Base-by-base conservation (phyloP, 1,284 basidiomycete species). In the Marasmius tenuissimus region DNA sequence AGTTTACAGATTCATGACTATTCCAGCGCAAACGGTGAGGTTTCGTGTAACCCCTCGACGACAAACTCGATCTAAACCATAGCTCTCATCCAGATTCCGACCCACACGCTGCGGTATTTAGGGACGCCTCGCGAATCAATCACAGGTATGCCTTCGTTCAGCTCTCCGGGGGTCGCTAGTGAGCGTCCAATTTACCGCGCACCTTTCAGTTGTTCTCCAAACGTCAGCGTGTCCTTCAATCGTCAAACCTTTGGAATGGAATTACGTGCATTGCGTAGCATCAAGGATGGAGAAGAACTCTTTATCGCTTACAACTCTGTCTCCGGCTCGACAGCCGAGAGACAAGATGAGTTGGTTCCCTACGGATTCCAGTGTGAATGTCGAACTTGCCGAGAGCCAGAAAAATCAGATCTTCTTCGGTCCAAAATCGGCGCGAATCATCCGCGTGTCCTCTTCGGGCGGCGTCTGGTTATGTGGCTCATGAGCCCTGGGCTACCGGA, bases 91-190 rank as follows among this genome's bases (percentile, higher is more conserved):
- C 27, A 37, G 16, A 8, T 37, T 42, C 34, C 50, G 9, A 47
- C 27, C 20, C 27, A 22, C 56, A 61, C 27, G 16, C 34, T 22
- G 45, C 11, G 3, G 34, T 40, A 20, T 64, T 40, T 49, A 59
- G 65, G 14, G 48, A 60, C 8, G 48, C 59, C 18, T 65, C 66
- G 8, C 62, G 66, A 11, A 14, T 68, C 12, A 68, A 68, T 39
- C 66, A 68, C 18, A 66, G 66, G 66, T 63, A 35, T 56, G 39
- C 18, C 20, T 18, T 18, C 40, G 10, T 37, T 22, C 5, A 34
- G 38, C 22, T 27, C 9, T 53, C 18, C 27, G 11, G 11, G 5
- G 11, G 4, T 16, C 39, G 39, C 9, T 34, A 7, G 22, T 37
- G 14, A 18, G 54, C 49, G 22, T 7, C 20, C 3, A 35, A 37